phyloP scores from a whole-genome alignment of 768 basidiomycete genomes.

The Boletus eberwhitei region DNA sequence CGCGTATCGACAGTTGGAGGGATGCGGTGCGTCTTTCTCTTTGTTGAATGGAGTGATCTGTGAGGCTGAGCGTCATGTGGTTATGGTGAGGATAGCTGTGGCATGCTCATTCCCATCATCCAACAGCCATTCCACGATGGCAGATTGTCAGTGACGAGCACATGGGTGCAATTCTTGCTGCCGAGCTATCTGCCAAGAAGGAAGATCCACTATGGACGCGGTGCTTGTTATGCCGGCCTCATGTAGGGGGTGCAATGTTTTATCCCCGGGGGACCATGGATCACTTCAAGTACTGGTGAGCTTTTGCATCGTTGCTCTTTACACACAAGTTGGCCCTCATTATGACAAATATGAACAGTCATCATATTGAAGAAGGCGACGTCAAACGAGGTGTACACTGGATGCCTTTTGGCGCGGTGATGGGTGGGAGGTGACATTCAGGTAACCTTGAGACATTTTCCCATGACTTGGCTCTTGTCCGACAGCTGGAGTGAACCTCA shows the following conservation, averaged over 20 bases:
- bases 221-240: neutral
- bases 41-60: neutral
- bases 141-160: neutral
- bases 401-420: neutral
- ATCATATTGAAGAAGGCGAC: neutral
- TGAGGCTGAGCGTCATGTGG: neutral
- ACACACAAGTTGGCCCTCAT: neutral
- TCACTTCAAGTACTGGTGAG: neutral
- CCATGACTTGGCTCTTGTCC: neutral
- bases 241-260: neutral
- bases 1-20: conserved; percentile 4
- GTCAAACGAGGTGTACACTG: neutral
- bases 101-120: neutral
- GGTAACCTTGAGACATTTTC: neutral
- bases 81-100: neutral
- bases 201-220: neutral
- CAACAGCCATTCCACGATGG: neutral
- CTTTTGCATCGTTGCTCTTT: neutral
- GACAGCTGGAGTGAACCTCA: too few relatives aligned
- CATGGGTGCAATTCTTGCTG: neutral
- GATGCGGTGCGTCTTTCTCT: conserved; percentile 2
- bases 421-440: neutral
- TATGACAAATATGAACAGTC: neutral
- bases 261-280: fast-evolving
- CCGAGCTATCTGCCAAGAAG: neutral